These are phyloP conservation scores for Plasmodium blacklocki DNA, from an alignment of 169 alveolate species.

Conservation along the genomic window DNA sequence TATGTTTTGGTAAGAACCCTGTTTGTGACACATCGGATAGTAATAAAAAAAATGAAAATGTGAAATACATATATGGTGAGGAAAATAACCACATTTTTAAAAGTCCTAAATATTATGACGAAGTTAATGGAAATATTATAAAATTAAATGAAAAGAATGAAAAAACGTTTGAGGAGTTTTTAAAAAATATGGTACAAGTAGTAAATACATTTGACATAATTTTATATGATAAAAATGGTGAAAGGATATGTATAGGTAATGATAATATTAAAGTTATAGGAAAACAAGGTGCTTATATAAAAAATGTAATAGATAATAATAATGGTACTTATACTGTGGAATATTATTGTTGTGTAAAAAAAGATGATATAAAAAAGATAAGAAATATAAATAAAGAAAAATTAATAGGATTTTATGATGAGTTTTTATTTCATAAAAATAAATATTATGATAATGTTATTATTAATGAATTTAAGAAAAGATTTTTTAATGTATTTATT, in stretches of 20 bases:
- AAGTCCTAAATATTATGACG: slow-evolving; percentile 18
- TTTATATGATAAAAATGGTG: slow-evolving; percentile 62
- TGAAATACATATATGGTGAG: slow-evolving; percentile 10
- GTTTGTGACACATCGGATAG: no score
- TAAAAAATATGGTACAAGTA: slow-evolving; percentile 14
- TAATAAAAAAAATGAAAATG: no score
- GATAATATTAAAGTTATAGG: slow-evolving; percentile 73
- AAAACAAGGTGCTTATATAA: slow-evolving; percentile 66
- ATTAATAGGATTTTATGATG: slow-evolving; percentile 48
- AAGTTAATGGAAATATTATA: slow-evolving; percentile 22
- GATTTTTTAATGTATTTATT: slow-evolving; percentile 11
- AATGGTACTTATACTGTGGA: slow-evolving; percentile 71
- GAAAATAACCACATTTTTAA: not conserved
- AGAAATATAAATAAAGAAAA: slow-evolving; percentile 23
- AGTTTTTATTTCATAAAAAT: slow-evolving; percentile 32
- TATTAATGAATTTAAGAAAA: slow-evolving; percentile 46
- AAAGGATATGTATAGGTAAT: slow-evolving; percentile 64
- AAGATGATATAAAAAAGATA: slow-evolving; percentile 34
- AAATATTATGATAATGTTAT: slow-evolving; percentile 39
- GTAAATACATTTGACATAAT: slow-evolving; percentile 39
- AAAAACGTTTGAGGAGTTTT: slow-evolving; percentile 20
- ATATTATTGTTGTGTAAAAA: slow-evolving; percentile 32
- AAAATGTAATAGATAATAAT: slow-evolving; percentile 67
- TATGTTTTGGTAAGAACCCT: not conserved
- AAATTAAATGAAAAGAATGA: slow-evolving; percentile 33